Evolutionary conservation across 257 asterid species (phyloP).

Genomic region (Leonotis leonurus): DNA sequence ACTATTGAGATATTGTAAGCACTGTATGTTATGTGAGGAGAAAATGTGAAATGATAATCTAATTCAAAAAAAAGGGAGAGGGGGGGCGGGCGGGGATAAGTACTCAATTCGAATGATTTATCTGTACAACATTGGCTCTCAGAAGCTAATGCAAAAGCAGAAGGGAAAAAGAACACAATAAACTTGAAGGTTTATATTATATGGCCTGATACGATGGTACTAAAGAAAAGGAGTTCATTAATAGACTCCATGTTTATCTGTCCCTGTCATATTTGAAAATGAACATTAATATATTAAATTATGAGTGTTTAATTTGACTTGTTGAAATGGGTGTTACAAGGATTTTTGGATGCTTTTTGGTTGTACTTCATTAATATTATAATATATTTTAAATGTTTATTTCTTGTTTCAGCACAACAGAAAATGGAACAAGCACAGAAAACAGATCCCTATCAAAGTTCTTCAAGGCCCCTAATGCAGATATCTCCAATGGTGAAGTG

Average conservation of each 20-base stretch:
- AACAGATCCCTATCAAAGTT: constrained; percentile 30
- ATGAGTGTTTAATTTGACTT: not conserved
- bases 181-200: not conserved
- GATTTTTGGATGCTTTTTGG: not conserved
- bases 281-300: not conserved
- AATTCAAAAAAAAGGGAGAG: not conserved
- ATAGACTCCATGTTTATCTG: not conserved
- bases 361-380: constrained; percentile 10
- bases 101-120: not conserved
- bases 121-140: not conserved
- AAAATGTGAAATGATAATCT: not conserved
- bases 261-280: not conserved
- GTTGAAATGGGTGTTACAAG: not conserved
- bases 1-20: not conserved
- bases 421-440: constrained; percentile 32
- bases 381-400: constrained; percentile 11
- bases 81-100: not conserved
- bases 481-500: constrained; percentile 38
- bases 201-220: not conserved
- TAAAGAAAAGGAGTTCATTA: not conserved
- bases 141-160: not conserved
- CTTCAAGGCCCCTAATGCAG: constrained; percentile 24
- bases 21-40: not conserved
- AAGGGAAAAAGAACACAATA: not conserved
- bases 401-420: constrained; percentile 50